Evolutionary conservation across 208 protist genomes (phyloP), one percentile per base, ranked within the genome.

Genomic region (Leishmania amazonensis): DNA sequence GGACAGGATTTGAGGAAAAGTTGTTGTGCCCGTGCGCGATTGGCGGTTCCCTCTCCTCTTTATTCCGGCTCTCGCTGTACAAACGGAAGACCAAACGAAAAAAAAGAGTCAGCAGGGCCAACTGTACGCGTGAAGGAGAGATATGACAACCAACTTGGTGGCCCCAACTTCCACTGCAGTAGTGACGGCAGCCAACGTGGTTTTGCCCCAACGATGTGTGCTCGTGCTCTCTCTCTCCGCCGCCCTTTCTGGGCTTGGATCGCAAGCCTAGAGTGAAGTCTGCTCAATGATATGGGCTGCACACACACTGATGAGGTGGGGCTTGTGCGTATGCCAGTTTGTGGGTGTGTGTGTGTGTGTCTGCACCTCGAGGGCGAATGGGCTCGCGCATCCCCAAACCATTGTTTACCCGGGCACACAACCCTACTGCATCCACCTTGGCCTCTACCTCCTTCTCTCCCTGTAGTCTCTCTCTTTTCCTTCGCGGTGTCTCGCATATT

Each of bases 21-120:
- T 57, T 57, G 42, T 19, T 31, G 31, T 80, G 9, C 72, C 17
- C 31, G 57, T 45, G 42, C 53, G 31, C n/a, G 45, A 65, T 53
- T 67, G 8, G 17, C 28, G 60, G 1, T 78, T 77, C 9, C 45
- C 76, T 79, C 35, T 86, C 83, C 83, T 54, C 38, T 84, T 31
- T 75, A 64, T 60, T 71, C 76, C 28, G 62, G 62, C 28, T 15
- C 13, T 67, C 31, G 62, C 62, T 3, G 47, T 58, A 53, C 21
- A 70, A 45, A 45, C 62, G 19, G 3, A 67, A 40, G 31, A 67
- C 31, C 13, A 35, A 65, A 65, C 7, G 19, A 7, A 40, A 38
- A 0, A 67, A 31, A 31, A 35, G n/a, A 35, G 8, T 28, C 8
- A 31, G n/a, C 51, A 54, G 51, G 51, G 6, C 6, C 51, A 54